A percentile compares a stretch with the other conserved stretches of the same genome.
These are phyloP conservation scores for Fusarium coffeatum DNA, from an alignment of 2,329 filamentous ascomycete genomes.

Conservation along the genomic window DNA sequence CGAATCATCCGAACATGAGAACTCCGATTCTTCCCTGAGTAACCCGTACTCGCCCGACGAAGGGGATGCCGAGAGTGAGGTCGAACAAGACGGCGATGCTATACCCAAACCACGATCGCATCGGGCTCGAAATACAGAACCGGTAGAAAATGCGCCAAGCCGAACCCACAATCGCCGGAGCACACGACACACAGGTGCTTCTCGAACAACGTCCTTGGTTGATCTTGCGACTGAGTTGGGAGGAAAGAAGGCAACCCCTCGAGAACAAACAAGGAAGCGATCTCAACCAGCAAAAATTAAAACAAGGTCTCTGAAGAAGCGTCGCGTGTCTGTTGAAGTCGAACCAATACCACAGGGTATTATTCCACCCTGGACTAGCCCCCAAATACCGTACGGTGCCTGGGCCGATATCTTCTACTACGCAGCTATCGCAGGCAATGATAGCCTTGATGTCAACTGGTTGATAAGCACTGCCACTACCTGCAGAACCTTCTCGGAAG, in stretches of 20 bases:
- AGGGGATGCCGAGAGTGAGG: conserved; percentile 28
- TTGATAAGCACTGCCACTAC: conserved; percentile 71
- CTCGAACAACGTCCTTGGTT: conserved; percentile 3
- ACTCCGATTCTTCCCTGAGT: conserved; percentile 22
- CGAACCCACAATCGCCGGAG: conserved; percentile 21
- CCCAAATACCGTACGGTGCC: conserved; percentile 72
- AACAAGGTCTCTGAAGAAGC: conserved; percentile 36
- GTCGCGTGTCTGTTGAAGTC: conserved; percentile 19
- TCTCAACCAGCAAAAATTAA: conserved; percentile 17
- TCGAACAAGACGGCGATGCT: conserved; percentile 6
- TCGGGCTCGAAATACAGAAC: conserved; percentile 1
- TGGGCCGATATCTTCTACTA: conserved; percentile 77
- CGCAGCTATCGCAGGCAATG: conserved; percentile 64
- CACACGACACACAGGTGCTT: conserved; percentile 26
- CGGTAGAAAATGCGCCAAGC: background rate
- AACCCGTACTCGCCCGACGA: conserved; percentile 15
- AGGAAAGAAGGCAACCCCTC: background rate
- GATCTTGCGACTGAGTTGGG: background rate
- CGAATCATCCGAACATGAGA: conserved; percentile 24
- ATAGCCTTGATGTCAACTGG: conserved; percentile 67
- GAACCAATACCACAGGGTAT: conserved; percentile 21
- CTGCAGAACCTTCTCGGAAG: conserved; percentile 75
- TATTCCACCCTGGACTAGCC: conserved; percentile 68
- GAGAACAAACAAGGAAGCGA: conserved; percentile 30
- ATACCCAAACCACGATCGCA: conserved; percentile 14